Evolutionary conservation across 1,139 yeast genomes (phyloP), one percentile per base, ranked within the genome.

Genomic region (Pichia sp.): DNA sequence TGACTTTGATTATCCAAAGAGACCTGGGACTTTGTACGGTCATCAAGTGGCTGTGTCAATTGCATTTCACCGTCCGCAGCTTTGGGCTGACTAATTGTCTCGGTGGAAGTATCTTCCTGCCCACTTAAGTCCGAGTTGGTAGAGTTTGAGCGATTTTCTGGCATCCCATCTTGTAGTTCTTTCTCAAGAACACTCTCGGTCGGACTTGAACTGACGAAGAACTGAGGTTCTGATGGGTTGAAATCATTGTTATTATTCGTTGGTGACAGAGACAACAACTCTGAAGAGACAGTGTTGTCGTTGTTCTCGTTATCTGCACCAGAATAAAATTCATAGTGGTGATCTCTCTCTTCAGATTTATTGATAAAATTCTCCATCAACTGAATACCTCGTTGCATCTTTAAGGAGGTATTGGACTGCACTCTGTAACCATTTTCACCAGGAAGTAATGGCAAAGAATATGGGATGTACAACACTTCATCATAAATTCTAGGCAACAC

Each of bases 401-500:
- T 79, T 18, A 77, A 77, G 3, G 85, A 69, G 34, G 83, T 75
- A 50, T 86, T 85, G 5, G 95, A 83, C 53, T 77, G 80, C 8
- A 88, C 82, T 38, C 97, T 64, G 46, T 74, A 81, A 0, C 94
- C 95, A 46, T 83, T 88, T 35, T 73, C 74, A 2, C 97, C 97
- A 0, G 96, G 94, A 4, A 87, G 63, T 23, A 91, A 63, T 0
- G 98, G 98, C 32, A 91, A 64, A 18, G 87, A 72, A 51, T 91
- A 91, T 0, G 96, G 95, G 3, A 86, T 91, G 54, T 87, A 91
- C 22, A 91, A 62, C 6, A 88, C 94, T 50, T 88, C 97, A 56
- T 88, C 96, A 50, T 88, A 88, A 20, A 83, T 57, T 42, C 96
- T 64, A 1, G 96, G 95, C 18, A 84, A 72, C 3, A 87, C 94